Conservation (phyloP, 176 grass and related monocot species). For the Oryza meyeriana region DNA sequence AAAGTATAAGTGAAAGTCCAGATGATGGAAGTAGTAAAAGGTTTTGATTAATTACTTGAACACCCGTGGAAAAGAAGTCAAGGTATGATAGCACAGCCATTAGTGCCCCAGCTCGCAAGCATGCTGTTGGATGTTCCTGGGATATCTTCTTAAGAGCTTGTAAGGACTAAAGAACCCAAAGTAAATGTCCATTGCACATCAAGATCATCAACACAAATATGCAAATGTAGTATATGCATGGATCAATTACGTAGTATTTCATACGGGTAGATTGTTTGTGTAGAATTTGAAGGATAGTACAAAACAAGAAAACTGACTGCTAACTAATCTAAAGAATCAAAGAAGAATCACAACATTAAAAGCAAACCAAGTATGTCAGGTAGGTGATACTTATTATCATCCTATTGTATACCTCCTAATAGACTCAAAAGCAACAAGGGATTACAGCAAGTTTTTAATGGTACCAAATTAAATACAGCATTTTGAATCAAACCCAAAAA, state of each 20-base stretch:
- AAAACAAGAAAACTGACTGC: not conserved
- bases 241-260: conserved; percentile 17
- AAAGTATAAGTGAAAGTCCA: not conserved
- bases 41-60: conserved; percentile 55
- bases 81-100: conserved; percentile 97
- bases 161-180: conserved; percentile 52
- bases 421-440: conserved; percentile 10
- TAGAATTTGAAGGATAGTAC: not conserved
- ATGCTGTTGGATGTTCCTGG: conserved; percentile 87
- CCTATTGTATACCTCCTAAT: not conserved
- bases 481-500: conserved; percentile 5
- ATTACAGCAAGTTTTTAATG: not conserved
- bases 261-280: conserved; percentile 1
- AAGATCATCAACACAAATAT: conserved; percentile 14
- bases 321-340: not conserved
- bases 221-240: not conserved
- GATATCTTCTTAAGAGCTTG: conserved; percentile 98
- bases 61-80: conserved; percentile 91
- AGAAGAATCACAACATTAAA: conserved; percentile 15
- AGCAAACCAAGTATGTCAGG: not conserved
- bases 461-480: not conserved
- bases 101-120: conserved; percentile 85
- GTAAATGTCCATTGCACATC: not conserved
- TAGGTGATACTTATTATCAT: not conserved
- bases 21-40: not conserved